Evolutionary conservation across 148 eudicot genomes (phyloP).

Genomic region (Persicaria tinctoria): DNA sequence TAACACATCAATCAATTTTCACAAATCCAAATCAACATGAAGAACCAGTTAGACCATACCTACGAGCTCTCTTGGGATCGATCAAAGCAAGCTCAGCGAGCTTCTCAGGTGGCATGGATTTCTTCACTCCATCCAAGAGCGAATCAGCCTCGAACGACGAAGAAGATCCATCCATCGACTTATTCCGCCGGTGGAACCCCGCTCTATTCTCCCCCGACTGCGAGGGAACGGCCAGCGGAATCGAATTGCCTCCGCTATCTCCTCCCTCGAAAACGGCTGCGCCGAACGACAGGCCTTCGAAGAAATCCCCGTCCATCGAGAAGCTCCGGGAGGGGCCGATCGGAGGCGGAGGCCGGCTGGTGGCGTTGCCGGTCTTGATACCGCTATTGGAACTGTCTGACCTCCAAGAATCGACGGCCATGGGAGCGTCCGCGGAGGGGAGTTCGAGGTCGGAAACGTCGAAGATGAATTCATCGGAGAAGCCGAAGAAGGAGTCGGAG

Average conservation of each 20-base stretch:
- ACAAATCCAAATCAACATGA: background rate
- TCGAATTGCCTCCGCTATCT: conserved; percentile 11
- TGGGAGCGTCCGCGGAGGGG: conserved; percentile 23
- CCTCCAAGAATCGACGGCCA: conserved; percentile 23
- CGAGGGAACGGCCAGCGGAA: conserved; percentile 15
- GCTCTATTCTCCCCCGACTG: conserved; percentile 19
- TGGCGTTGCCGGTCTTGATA: conserved; percentile 12
- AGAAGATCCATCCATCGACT: conserved; percentile 60
- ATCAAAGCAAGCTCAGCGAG: conserved; percentile 75
- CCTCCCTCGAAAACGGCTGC: conserved; percentile 15
- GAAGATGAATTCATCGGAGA: conserved; percentile 43
- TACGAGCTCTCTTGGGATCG: conserved; percentile 84
- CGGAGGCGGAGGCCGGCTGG: conserved; percentile 15
- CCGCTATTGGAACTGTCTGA: conserved; percentile 35
- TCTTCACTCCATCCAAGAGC: conserved; percentile 46
- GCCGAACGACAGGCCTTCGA: conserved; percentile 47
- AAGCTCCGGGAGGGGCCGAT: conserved; percentile 45
- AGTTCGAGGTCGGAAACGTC: conserved; percentile 34
- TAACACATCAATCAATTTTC: background rate
- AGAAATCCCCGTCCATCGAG: conserved; percentile 76
- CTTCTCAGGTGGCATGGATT: conserved; percentile 58
- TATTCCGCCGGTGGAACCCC: conserved; percentile 44
- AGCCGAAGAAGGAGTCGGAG: conserved; percentile 66
- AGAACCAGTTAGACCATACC: conserved; percentile 26
- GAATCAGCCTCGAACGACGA: conserved; percentile 48